phyloP scores from a whole-genome alignment of 495 filamentous ascomycete genomes.

The Tuber melanosporum region DNA sequence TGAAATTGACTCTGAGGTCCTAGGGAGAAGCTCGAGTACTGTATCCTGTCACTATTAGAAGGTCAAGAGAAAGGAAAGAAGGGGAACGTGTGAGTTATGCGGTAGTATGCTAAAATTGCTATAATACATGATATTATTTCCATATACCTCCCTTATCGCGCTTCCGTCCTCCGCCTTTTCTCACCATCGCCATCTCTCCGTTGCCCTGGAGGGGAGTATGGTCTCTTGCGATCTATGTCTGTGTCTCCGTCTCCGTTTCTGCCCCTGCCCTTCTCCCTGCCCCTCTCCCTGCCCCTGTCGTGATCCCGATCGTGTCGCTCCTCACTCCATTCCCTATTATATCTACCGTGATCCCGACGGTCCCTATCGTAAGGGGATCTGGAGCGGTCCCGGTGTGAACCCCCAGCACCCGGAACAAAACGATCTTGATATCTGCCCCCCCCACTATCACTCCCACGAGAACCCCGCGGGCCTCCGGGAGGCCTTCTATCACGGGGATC shows the following conservation, averaged over 20 bases:
- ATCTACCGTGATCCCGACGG: constrained; percentile 26
- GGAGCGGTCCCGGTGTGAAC: constrained; percentile 1
- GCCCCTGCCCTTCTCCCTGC: constrained; percentile 30
- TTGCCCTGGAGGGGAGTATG: constrained; percentile 25
- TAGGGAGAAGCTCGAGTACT: neutral
- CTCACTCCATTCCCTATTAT: constrained; percentile 33
- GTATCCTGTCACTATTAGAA: neutral
- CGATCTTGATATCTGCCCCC: constrained; percentile 7
- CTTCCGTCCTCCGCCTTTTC: constrained; percentile 29
- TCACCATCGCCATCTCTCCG: constrained; percentile 29
- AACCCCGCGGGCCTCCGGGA: constrained; percentile 25
- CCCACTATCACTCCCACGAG: constrained; percentile 20
- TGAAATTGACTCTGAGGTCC: neutral
- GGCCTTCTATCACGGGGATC: constrained; percentile 30
- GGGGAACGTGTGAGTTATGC: neutral
- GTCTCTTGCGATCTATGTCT: constrained; percentile 22
- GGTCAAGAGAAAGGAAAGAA: neutral
- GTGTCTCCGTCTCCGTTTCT: constrained; percentile 34
- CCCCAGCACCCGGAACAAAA: constrained; percentile 5
- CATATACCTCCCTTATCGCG: neutral
- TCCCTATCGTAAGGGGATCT: constrained; percentile 32
- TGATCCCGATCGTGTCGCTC: constrained; percentile 39
- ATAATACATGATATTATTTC: constrained; percentile 8
- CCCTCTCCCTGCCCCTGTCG: constrained; percentile 33
- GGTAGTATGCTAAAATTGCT: neutral